These are phyloP conservation scores for Nasturtium officinale DNA, from an alignment of 345 rosid species.

Conservation along the genomic window DNA sequence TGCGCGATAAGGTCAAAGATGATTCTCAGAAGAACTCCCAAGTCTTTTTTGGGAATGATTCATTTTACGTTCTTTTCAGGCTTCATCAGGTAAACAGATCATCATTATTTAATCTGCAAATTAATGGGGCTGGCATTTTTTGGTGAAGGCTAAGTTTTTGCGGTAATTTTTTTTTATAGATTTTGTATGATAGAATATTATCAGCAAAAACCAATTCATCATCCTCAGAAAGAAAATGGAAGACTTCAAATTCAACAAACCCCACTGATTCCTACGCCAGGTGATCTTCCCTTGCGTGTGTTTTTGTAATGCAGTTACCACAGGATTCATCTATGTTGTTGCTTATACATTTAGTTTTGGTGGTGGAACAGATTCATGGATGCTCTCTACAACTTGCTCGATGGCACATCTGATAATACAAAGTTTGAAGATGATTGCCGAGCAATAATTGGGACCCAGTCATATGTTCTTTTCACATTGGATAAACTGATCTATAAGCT, in stretches of 20 bases:
- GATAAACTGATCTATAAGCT: slow-evolving; percentile 91
- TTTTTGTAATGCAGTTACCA: background rate
- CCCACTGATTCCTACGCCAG: slow-evolving; percentile 84
- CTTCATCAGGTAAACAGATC: slow-evolving; percentile 79
- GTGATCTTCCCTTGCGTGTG: slow-evolving; percentile 42
- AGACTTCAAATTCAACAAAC: slow-evolving; percentile 65
- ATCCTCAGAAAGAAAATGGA: slow-evolving; percentile 89
- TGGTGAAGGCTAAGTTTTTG: background rate
- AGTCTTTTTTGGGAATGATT: slow-evolving; percentile 93
- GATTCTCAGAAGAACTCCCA: slow-evolving; percentile 53
- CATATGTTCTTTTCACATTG: slow-evolving; percentile 89
- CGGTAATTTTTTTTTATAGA: slow-evolving; percentile 49
- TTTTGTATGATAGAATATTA: slow-evolving; percentile 79
- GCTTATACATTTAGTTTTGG: slow-evolving; percentile 21
- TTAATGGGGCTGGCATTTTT: slow-evolving; percentile 1
- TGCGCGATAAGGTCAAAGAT: slow-evolving; percentile 52
- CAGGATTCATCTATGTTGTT: slow-evolving; percentile 13
- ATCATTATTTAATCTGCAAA: background rate
- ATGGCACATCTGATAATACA: slow-evolving; percentile 89
- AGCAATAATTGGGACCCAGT: slow-evolving; percentile 93
- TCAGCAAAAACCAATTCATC: slow-evolving; percentile 94
- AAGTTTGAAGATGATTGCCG: slow-evolving; percentile 99
- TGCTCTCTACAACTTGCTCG: slow-evolving; percentile 89
- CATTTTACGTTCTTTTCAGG: slow-evolving; percentile 86
- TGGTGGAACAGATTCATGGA: slow-evolving; percentile 68